Base-by-base conservation (phyloP, 2,329 filamentous ascomycete genomes). In the Fusarium ramigenum region DNA sequence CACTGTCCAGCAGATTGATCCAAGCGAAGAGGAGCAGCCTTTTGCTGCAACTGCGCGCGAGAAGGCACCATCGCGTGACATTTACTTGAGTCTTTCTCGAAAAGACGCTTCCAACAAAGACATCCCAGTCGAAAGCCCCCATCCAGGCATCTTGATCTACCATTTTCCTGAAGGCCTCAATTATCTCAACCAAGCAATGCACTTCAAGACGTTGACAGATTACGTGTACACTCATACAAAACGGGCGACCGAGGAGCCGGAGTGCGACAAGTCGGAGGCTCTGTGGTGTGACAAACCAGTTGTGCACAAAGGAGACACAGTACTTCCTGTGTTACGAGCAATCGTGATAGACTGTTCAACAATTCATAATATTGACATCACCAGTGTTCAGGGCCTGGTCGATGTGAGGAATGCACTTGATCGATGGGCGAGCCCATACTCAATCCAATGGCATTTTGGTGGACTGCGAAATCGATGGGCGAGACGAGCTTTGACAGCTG, bases 341-440 rank as follows among this genome's bases (percentile, higher is more conserved):
- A 73, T 91, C 14, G 83, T 91, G 15, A 82, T 91, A 5, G 89
- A 91, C 79, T 89, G 88, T 75, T 86, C 86, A 0, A 83, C 87
- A 4, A 87, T 91, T 50, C 88, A 89, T 75, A 84, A 85, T 63
- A 81, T 91, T 34, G 89, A 91, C 67, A 84, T 89, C 14, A 90
- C 89, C 0, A 86, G 87, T 5, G 79, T 90, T 0, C 88, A 91
- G 73, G 86, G 86, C 2, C 80, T 91, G 16, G 82, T 89, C 50
- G 88, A 90, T 73, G 79, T 89, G 18, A 84, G 88, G 44, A 86
- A 86, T 70, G 84, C 86, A 28, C 82, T 91, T 5, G 87, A 89
- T 77, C 82, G 84, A 19, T 87, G 90, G 74, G 85, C 88, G 1
- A 78, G 82, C 7, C 87, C 86, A 1, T 82, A 85, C 44, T 69